Evolutionary conservation across 371 early-diverging fungal species (phyloP), one percentile per base, ranked within the genome.

Genomic region (Apophysomyces variabilis): DNA sequence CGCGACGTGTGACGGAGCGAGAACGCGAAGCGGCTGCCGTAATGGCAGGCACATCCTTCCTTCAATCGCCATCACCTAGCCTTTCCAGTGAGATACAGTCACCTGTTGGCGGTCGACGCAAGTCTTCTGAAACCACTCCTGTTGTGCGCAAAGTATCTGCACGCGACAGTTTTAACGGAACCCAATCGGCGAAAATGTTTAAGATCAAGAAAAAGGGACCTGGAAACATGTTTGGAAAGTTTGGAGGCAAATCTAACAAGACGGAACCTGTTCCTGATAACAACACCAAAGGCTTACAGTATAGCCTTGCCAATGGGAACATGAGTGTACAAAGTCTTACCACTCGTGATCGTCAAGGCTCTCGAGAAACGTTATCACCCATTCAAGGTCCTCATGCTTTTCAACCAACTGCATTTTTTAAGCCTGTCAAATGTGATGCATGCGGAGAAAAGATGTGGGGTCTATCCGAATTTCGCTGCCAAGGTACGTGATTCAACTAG

Each of bases 391-490:
- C 83, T 26, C 94, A 94, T 67, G 66, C 74, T 1, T 90, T 94
- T 65, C 76, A 82, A 38, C 77, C 80, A 8, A 85, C 88, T 39
- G 72, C 87, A 8, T 92, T 87, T 62, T 44, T 90, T 38, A 79
- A 88, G 36, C 90, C 93, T 5, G 75, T 85, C 35, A 90, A 90
- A 26, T 95, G 97, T 66, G 94, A 93, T 60, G 80, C 79, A 39
- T 96, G 97, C 64, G 79, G 83, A 26, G 96, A 96, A 45, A 92
- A 93, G 62, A 84, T 96, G 57, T 93, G 95, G 92, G 92, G 94
- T 9, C 73, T 89, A 3, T 86, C 87, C 45, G 94, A 93, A 64
- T 69, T 91, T 59, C 76, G 88, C 12, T 97, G 97, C 76, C 86
- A 87, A 38, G 76, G 84, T 84, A 84, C 9, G 18, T 47, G 32